Evolutionary conservation across 2,329 filamentous ascomycete species (phyloP).

Genomic region (Didymella pinodella): DNA sequence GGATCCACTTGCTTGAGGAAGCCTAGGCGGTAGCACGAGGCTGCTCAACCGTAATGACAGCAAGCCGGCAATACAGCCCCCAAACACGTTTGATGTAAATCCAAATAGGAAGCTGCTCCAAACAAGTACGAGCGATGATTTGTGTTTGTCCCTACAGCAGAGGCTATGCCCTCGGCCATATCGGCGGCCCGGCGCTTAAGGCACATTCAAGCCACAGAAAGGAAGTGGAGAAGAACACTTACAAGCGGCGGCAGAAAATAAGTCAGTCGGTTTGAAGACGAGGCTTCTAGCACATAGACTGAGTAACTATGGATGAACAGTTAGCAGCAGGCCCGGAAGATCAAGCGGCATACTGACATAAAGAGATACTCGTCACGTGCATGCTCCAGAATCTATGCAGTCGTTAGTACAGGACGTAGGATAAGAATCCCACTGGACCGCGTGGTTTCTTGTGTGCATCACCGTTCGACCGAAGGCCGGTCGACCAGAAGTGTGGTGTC

Average conservation of each 20-base stretch:
- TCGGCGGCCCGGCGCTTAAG: conserved; percentile 46
- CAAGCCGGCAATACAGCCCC: conserved; percentile 11
- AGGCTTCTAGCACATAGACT: conserved; percentile 63
- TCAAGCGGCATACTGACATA: conserved; percentile 61
- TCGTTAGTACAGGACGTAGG: conserved; percentile 26
- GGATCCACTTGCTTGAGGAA: conserved; percentile 17
- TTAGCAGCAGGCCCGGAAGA: conserved; percentile 50
- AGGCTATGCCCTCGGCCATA: conserved; percentile 44
- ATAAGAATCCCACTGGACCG: background rate
- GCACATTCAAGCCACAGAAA: conserved; percentile 38
- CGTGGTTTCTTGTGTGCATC: background rate
- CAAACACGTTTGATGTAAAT: conserved; percentile 4
- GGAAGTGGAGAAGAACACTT: conserved; percentile 39
- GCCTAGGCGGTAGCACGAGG: conserved; percentile 40
- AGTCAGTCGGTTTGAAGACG: conserved; percentile 57
- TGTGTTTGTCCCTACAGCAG: conserved; percentile 21
- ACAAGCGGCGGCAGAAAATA: conserved; percentile 59
- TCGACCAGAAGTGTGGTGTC: background rate
- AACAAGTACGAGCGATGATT: conserved; percentile 31
- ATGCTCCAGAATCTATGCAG: conserved; percentile 64
- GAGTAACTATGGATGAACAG: conserved; percentile 62
- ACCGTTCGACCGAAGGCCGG: too few relatives aligned
- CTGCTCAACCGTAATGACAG: conserved; percentile 25
- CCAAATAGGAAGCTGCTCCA: background rate
- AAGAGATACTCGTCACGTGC: conserved; percentile 80